phyloP scores from a whole-genome alignment of 768 basidiomycete genomes.

The Galerina marginata region DNA sequence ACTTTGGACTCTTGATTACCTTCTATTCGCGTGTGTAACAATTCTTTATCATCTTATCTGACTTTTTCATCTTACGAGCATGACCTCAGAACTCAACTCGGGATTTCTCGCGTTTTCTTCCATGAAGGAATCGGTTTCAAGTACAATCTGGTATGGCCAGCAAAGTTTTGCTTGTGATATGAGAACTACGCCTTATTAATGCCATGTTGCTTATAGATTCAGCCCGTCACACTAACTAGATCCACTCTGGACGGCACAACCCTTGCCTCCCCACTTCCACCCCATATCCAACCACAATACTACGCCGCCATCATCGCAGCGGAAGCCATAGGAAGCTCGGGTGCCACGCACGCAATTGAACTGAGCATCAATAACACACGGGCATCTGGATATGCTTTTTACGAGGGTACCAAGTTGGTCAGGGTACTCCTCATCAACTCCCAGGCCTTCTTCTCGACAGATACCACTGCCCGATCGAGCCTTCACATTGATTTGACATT shows the following conservation, averaged over 20 bases:
- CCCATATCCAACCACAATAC: slow-evolving; percentile 71
- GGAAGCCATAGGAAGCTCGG: slow-evolving; percentile 58
- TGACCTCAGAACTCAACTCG: slow-evolving; percentile 46
- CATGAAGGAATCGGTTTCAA: slow-evolving; percentile 76
- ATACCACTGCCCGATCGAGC: slow-evolving; percentile 40
- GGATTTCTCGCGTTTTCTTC: slow-evolving; percentile 61
- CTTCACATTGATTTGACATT: slow-evolving; percentile 50
- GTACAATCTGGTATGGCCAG: slow-evolving; percentile 58
- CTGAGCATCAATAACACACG: slow-evolving; percentile 48
- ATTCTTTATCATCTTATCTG: not conserved
- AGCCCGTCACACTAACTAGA: slow-evolving; percentile 61
- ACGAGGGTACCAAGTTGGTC: slow-evolving; percentile 47
- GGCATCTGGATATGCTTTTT: slow-evolving; percentile 67
- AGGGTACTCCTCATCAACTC: slow-evolving; percentile 67
- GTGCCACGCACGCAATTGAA: slow-evolving; percentile 49
- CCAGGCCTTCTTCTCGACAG: slow-evolving; percentile 48
- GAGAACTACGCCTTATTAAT: not conserved
- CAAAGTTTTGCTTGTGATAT: not conserved
- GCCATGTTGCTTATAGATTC: slow-evolving; percentile 48
- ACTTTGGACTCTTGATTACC: slow-evolving; percentile 71
- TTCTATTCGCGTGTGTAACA: slow-evolving; percentile 53
- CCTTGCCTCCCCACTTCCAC: slow-evolving; percentile 52
- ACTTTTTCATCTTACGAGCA: not conserved
- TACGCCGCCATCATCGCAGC: slow-evolving; percentile 67
- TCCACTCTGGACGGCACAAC: slow-evolving; percentile 62